Evolutionary conservation across 495 filamentous ascomycete species (phyloP), one percentile per base, ranked within the genome.

Genomic region (Penicillium dipodomyicola): DNA sequence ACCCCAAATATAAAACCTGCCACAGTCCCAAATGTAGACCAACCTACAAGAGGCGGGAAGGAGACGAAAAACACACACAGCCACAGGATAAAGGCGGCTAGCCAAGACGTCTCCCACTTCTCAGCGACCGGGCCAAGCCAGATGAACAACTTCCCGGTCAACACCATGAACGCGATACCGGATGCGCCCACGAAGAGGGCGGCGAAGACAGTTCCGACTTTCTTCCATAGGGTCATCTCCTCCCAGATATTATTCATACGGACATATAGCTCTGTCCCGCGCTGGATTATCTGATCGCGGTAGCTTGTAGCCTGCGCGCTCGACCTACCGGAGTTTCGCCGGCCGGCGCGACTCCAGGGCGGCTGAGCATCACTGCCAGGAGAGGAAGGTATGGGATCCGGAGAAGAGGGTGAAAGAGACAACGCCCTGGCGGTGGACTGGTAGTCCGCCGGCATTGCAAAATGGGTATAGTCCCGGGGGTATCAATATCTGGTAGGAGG

Each of bases 1-100:
- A 97, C 86, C 0, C 92, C 95, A 74, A 90, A 98, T n/a, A 98
- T 84, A 67, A 96, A 96, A 0, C 94, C 94, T 12, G 89, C 77
- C 27, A 96, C 77, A 1, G 91, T 96, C n/a, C 95, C 80, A 56
- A 86, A 85, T 0, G 89, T 89, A 27, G 87, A 89, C 77, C 96
- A 97, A 8, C 94, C 94, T 63, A 98, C 88, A 57, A 96, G 67
- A 3, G 94, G 94, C 3, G 94, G 94, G 70, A 98, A 96, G 1
- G 87, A 90, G 9, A 87, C 84, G 32, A 83, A 69, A 65, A 92
- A 93, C 19, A 86, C 88, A 65, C 91, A 72, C 1, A 83, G 64
- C 85, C 90, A 97, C 22, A 96, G 73, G 20, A 96, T 80, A 46
- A 91, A 72, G 82, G 89, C 96, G 11, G 88, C 94, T 48, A 79